Percentiles rank a stretch among this genome's conserved stretches.
Conservation (phyloP, 2,329 filamentous ascomycete species). For the Sporothrix brasiliensis region DNA sequence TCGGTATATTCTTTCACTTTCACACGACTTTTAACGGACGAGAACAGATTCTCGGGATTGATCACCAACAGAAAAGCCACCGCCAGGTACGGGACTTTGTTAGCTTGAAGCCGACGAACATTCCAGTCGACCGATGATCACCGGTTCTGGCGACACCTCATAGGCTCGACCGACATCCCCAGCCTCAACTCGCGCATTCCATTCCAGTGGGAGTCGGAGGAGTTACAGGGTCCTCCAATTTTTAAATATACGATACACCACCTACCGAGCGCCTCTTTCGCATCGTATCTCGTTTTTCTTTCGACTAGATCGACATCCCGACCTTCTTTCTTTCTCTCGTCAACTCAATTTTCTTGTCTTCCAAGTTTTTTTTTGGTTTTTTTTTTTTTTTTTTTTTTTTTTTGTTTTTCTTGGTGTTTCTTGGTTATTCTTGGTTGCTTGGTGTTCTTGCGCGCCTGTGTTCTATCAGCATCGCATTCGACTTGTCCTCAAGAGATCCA, state of each 20-base stretch:
- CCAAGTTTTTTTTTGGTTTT: constrained; percentile 9
- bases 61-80: constrained; percentile 5
- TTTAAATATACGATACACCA: constrained; percentile 2
- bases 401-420: constrained; percentile 11
- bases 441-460: background rate
- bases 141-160: background rate
- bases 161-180: constrained; percentile 13
- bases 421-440: constrained; percentile 9
- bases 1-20: constrained; percentile 15
- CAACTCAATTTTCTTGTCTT: background rate
- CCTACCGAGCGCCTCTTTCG: background rate
- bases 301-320: constrained; percentile 15
- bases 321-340: background rate
- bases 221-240: background rate
- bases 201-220: constrained; percentile 29
- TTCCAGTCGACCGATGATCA: constrained; percentile 16
- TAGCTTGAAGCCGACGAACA: background rate
- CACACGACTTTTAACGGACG: constrained; percentile 4
- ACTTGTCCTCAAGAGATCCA: background rate
- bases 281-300: background rate
- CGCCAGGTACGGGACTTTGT: constrained; percentile 25
- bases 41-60: background rate
- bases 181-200: constrained; percentile 19
- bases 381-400: constrained; percentile 8
- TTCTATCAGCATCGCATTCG: constrained; percentile 10